phyloP scores from a whole-genome alignment of 768 basidiomycete species.

The Leccinum truebloodii region DNA sequence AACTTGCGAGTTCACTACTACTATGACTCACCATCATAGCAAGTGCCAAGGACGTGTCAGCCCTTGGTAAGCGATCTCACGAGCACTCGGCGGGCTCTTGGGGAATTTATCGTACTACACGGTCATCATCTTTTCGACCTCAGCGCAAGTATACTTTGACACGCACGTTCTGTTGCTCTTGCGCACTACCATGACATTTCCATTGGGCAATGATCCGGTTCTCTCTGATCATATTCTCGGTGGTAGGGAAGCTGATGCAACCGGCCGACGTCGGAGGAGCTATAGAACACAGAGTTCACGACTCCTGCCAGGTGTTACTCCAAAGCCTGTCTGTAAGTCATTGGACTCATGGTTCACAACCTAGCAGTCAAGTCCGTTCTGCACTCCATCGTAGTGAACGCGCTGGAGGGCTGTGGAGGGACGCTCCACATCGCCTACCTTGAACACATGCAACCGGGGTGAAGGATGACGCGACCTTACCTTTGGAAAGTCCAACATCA shows the following conservation, averaged over 20 bases:
- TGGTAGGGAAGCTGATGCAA: conserved; percentile 10
- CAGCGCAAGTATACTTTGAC: conserved; percentile 86
- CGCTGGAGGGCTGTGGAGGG: conserved; percentile 94
- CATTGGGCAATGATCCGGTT: conserved; percentile 81
- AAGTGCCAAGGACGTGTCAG: too few relatives aligned
- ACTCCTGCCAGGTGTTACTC: conserved; percentile 79
- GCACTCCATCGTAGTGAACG: conserved; percentile 94
- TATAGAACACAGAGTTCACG: conserved; percentile 82
- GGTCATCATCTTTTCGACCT: conserved; percentile 82
- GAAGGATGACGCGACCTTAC: conserved; percentile 66
- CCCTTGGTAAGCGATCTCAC: conserved; percentile 16
- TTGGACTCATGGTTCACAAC: conserved; percentile 67
- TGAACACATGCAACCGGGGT: conserved; percentile 82
- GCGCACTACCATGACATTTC: conserved; percentile 93
- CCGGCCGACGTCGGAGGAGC: conserved; percentile 70
- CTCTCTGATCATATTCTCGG: conserved; percentile 56
- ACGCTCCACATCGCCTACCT: conserved; percentile 82
- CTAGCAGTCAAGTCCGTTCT: conserved; percentile 94
- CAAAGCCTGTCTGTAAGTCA: conserved; percentile 59
- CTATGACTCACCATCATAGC: too few relatives aligned
- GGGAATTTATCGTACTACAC: conserved; percentile 68
- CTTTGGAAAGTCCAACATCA: conserved; percentile 84
- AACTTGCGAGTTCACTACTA: conserved; percentile 35
- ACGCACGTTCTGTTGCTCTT: conserved; percentile 64
- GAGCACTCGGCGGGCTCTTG: conserved; percentile 70